Base-by-base conservation (phyloP, 2,329 filamentous ascomycete species). In the Exserohilum rostratum region DNA sequence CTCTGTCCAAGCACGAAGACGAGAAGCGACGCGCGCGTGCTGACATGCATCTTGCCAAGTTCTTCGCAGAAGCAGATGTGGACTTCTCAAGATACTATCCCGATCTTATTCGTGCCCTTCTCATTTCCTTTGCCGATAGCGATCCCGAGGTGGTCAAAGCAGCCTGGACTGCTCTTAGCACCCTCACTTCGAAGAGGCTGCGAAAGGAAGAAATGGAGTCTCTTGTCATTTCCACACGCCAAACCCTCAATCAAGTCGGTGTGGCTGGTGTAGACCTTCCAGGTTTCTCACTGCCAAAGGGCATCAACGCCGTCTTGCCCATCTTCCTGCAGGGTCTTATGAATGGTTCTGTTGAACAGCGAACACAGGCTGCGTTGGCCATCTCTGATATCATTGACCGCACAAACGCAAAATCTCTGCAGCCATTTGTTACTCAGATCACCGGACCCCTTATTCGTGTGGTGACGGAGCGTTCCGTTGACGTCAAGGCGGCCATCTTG, bases 161-260 rank as follows among this genome's bases (percentile, higher is more conserved):
- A 39, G 87, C 93, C 18, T 98, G 93, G 93, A 83, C 86, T 50
- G 93, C 93, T 5, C 84, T 99, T 55, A 91, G 80, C 65, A 90
- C 90, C 53, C 89, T 99, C 65, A 68, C 64, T 1, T 97, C 93
- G 40, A 93, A 93, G 74, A 89, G 87, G 66, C 84, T 99, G 58
- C 89, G 88, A 71, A 99, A 99, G 76, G 96, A 99, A 72, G 93
- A 98, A 77, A 98, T 99, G 95, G 96, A 99, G 72, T 87, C 89
- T 0, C 83, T 99, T 40, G 92, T 96, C 15, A 80, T 86, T 49
- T 95, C 93, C 0, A 96, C 93, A 2, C 84, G 93, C 55, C 90
- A 96, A 75, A 88, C 90, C 1, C 82, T 99, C 50, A 87, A 90
- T 62, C 91, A 93, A 68, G 90, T 98, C 42, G 95, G 96, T 65